phyloP scores from a whole-genome alignment of 139 green algal species.

The Chlorokybus atmophyticus region DNA sequence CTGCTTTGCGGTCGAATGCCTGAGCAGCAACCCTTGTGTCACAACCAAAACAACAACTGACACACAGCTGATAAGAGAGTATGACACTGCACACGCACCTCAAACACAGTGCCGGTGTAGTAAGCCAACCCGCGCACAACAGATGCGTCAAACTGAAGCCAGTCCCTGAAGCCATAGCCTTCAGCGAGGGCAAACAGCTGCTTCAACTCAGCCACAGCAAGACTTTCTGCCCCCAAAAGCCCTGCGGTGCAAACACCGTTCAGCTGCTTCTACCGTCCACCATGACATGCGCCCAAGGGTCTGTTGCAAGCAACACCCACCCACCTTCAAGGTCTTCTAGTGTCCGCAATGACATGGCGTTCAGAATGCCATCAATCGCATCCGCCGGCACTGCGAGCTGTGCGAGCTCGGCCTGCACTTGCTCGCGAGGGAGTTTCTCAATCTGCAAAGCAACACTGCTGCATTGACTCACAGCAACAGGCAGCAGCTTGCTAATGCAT shows the following conservation, averaged over 20 bases:
- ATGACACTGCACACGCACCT: conserved; percentile 10
- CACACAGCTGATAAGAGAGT: neutral
- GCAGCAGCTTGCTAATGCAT: too few relatives aligned
- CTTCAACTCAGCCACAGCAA: conserved; percentile 59
- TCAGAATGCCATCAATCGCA: conserved; percentile 13
- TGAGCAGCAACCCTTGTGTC: neutral
- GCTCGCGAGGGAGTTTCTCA: conserved; percentile 62
- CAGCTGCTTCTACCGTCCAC: too few relatives aligned
- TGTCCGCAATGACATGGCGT: neutral
- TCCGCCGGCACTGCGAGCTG: conserved; percentile 3
- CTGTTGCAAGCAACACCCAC: neutral
- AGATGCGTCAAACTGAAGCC: conserved; percentile 81
- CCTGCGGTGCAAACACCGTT: too few relatives aligned
- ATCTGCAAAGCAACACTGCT: conserved; percentile 36
- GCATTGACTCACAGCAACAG: too few relatives aligned
- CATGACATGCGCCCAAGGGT: too few relatives aligned
- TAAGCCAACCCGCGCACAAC: conserved; percentile 93
- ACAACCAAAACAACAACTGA: neutral
- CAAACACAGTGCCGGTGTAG: conserved; percentile 77
- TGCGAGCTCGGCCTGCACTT: conserved; percentile 57
- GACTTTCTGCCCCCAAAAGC: conserved; percentile 12
- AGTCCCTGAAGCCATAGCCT: conserved; percentile 75
- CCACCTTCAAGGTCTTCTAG: conserved; percentile 11
- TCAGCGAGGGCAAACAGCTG: conserved; percentile 68
- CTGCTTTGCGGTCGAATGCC: conserved; percentile 71